A percentile compares a stretch with the other conserved stretches of the same genome.
Evolutionary conservation across 768 basidiomycete species (phyloP).

Genomic region (Cubamyces lactineus): DNA sequence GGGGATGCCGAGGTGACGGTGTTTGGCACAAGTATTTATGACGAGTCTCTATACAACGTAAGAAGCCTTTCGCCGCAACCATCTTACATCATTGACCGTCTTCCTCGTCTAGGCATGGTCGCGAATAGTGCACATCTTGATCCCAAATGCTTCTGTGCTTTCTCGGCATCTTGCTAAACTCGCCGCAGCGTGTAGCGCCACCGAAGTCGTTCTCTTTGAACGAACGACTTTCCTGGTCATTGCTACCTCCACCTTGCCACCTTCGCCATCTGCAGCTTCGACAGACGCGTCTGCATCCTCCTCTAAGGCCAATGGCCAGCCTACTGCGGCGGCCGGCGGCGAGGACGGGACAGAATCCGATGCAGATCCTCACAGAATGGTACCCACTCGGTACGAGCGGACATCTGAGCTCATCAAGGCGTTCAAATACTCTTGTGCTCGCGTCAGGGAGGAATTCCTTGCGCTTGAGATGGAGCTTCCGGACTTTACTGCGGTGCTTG

Average conservation of each 20-base stretch:
- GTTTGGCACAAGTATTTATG: conserved; percentile 95
- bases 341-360: conserved; percentile 29
- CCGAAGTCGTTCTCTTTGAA: conserved; percentile 95
- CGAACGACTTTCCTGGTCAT: conserved; percentile 98
- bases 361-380: conserved; percentile 49
- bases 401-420: conserved; percentile 94
- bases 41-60: conserved; percentile 90
- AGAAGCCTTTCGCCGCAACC: conserved; percentile 7
- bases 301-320: conserved; percentile 30
- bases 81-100: conserved; percentile 10
- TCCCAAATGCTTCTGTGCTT: conserved; percentile 91
- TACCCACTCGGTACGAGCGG: conserved; percentile 78
- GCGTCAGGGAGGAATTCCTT: conserved; percentile 82
- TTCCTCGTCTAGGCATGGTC: conserved; percentile 84
- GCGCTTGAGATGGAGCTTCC: conserved; percentile 84
- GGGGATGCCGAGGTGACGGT: conserved; percentile 65
- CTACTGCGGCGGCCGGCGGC: conserved; percentile 11
- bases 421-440: conserved; percentile 91
- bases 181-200: conserved; percentile 84
- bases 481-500: conserved; percentile 87
- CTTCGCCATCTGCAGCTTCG: conserved; percentile 26
- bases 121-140: conserved; percentile 92
- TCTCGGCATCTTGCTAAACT: conserved; percentile 86
- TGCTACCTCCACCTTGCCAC: conserved; percentile 69
- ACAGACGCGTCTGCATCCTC: conserved; percentile 32